Percentiles rank a stretch among this genome's conserved stretches.
Evolutionary conservation across 176 grass and related monocot genomes (phyloP).

Genomic region (Puccinellia tenuiflora): DNA sequence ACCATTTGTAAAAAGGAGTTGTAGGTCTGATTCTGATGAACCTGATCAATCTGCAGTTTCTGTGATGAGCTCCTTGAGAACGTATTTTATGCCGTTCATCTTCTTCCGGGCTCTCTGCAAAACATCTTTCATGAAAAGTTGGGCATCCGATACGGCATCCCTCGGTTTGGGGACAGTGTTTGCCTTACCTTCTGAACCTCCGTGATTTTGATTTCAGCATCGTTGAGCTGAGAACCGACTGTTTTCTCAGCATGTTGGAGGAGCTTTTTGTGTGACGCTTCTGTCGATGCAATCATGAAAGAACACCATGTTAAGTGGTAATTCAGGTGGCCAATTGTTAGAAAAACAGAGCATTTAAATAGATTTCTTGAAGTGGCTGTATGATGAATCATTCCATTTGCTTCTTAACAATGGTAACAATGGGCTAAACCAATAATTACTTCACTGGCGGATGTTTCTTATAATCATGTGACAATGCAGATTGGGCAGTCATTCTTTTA

Average conservation of each 20-base stretch:
- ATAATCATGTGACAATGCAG: conserved; percentile 2
- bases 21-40: background rate
- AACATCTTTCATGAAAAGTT: background rate
- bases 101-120: conserved; percentile 60
- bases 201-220: conserved; percentile 66
- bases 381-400: background rate
- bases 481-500: background rate
- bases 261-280: conserved; percentile 70
- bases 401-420: background rate
- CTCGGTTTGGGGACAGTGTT: background rate
- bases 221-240: conserved; percentile 50
- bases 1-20: background rate
- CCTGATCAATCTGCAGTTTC: conserved; percentile 48
- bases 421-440: background rate
- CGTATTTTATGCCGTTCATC: conserved; percentile 61
- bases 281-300: conserved; percentile 30
- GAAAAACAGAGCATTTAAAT: background rate
- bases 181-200: conserved; percentile 58
- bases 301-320: conserved; percentile 8
- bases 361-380: background rate
- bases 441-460: background rate
- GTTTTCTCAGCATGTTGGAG: conserved; percentile 57
- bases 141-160: background rate
- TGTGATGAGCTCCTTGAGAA: conserved; percentile 48
- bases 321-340: background rate